These are phyloP conservation scores for Cystobasidium slooffiae DNA, from an alignment of 1,284 basidiomycete species.

Conservation along the genomic window DNA sequence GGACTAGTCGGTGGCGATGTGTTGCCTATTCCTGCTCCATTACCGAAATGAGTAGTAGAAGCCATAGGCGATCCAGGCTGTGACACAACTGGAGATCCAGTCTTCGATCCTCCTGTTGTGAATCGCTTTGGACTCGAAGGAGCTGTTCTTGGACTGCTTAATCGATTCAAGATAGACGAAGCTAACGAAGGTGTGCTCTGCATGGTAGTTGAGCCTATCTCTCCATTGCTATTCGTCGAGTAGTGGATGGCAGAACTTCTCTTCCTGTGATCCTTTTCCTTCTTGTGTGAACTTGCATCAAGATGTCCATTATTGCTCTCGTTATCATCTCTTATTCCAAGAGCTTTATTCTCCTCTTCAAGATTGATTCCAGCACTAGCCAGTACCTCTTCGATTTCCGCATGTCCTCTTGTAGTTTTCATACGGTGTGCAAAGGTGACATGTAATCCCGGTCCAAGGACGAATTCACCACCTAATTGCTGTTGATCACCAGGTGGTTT, in stretches of 20 bases:
- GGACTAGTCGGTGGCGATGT: too few relatives aligned
- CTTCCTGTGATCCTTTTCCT: too few relatives aligned
- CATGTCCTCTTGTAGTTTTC: conserved; percentile 42
- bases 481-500: conserved; percentile 45
- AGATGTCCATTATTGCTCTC: not conserved
- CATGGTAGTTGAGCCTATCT: not conserved
- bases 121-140: not conserved
- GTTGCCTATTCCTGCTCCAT: too few relatives aligned
- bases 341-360: conserved; percentile 14
- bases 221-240: not conserved
- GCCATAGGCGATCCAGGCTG: too few relatives aligned
- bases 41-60: too few relatives aligned
- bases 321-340: not conserved
- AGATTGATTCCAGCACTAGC: conserved; percentile 35
- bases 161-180: not conserved
- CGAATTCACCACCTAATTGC: conserved; percentile 52
- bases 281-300: too few relatives aligned
- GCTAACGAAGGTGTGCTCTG: not conserved
- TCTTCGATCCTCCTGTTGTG: not conserved
- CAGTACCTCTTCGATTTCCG: conserved; percentile 37
- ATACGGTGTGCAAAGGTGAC: conserved; percentile 23
- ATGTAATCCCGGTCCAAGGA: conserved; percentile 44
- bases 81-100: not conserved
- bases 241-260: too few relatives aligned
- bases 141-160: conserved; percentile 1